These are phyloP conservation scores for Arabidopsis hybrid DNA, from an alignment of 441 rosid species.

Conservation along the genomic window DNA sequence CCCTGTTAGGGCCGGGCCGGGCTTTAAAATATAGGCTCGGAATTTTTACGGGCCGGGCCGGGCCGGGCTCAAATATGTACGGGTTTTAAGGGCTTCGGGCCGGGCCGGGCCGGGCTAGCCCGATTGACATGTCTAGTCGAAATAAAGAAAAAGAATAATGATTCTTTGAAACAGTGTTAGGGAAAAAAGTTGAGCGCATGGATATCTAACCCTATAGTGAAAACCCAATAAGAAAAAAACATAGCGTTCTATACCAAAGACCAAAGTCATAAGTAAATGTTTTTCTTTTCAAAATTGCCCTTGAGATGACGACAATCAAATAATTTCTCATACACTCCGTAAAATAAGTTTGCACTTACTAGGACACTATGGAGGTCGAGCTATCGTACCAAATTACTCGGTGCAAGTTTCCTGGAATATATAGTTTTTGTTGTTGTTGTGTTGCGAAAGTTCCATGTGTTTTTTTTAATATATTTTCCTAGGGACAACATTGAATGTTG, in stretches of 20 bases:
- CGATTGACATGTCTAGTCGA: too few relatives aligned
- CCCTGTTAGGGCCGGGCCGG: too few relatives aligned
- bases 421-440: neutral
- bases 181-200: slow-evolving; percentile 8
- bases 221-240: neutral
- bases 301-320: neutral
- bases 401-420: neutral
- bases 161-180: slow-evolving; percentile 12
- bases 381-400: slow-evolving; percentile 1
- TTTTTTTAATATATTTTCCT: neutral
- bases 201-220: slow-evolving; percentile 23
- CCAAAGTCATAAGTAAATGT: slow-evolving; percentile 1
- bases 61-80: too few relatives aligned
- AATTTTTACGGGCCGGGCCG: too few relatives aligned
- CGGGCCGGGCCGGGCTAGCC: too few relatives aligned
- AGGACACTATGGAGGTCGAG: neutral
- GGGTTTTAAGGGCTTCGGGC: too few relatives aligned
- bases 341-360: slow-evolving; percentile 9
- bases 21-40: too few relatives aligned
- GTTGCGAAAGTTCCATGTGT: slow-evolving; percentile 1
- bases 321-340: neutral
- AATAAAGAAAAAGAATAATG: slow-evolving; percentile 1
- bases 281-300: neutral
- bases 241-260: neutral
- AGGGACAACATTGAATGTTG: slow-evolving; percentile 29